Evolutionary conservation across 495 filamentous ascomycete genomes (phyloP), one percentile per base, ranked within the genome.

Genomic region (Hypomontagnella submonticulosa): DNA sequence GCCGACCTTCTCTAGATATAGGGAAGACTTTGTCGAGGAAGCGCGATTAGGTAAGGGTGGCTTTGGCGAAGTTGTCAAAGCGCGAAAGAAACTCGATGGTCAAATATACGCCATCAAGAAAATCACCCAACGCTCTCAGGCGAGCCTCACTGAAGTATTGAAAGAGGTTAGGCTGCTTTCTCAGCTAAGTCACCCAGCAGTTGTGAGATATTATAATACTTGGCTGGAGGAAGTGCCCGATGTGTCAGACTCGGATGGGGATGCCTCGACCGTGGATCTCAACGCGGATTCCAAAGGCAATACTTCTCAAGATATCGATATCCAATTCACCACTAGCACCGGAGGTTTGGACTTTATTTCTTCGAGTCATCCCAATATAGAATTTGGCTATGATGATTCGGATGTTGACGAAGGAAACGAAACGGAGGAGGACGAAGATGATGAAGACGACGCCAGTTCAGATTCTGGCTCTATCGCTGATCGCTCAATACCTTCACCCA

Each of bases 21-120:
- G 80, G 32, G 89, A 89, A 69, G 96, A 98, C 68, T 99, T 96
- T 71, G 88, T 91, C 16, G 94, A 98, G 75, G 87, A 91, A 59
- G 93, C 92, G 13, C 87, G 89, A 1, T 80, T 99, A 15, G 95
- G 96, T 20, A 95, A 92, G 76, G 95, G 95, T 12, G 96, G 94
- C 1, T 99, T 96, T 75, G 95, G 96, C 27, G 91, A 97, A 77
- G 95, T 99, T n/a, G 92, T 99, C 41, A 93, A 94, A 73, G 94
- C 95, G 5, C 85, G 96, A 57, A 96, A 97, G 69, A 96, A 93
- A 75, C 84, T 97, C 5, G 94, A 98, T 76, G 91, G 92, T 7
- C 89, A 90, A 51, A 86, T 96, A 9, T 99, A 99, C 81, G 95
- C 95, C 3, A 88, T 99, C 63, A 99, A 99, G 75, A 97, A 97